Conservation (phyloP, 768 basidiomycete species). For the Tephrocybe sp. region DNA sequence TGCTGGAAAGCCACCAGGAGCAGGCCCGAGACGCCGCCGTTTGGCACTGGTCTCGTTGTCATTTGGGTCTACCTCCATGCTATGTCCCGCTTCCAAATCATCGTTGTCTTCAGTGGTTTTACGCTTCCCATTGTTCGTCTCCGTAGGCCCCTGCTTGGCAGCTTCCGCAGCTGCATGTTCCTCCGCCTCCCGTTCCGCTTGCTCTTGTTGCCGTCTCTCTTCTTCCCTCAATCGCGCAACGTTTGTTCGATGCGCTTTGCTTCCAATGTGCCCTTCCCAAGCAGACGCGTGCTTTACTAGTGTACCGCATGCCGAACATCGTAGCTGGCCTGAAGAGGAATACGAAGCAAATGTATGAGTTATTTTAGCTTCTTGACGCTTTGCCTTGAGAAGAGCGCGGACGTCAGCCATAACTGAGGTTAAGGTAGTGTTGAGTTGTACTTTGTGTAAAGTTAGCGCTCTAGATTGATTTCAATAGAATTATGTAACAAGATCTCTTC, state of each 20-base stretch:
- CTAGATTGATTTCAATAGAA: too few relatives aligned
- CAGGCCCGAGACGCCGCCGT: conserved; percentile 14
- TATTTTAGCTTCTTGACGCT: conserved; percentile 71
- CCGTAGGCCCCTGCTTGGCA: conserved; percentile 7
- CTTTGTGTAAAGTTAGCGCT: too few relatives aligned
- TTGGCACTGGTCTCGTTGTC: conserved; percentile 17
- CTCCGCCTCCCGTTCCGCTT: conserved; percentile 27
- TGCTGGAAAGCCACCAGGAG: conserved; percentile 44
- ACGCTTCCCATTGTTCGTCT: conserved; percentile 25
- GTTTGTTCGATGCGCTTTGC: conserved; percentile 73
- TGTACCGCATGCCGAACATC: conserved; percentile 62
- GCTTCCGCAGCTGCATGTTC: conserved; percentile 22
- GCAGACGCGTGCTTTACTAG: conserved; percentile 72
- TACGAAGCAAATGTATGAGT: conserved; percentile 75
- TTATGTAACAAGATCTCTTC: background rate
- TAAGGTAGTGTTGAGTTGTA: too few relatives aligned
- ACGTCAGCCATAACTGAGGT: conserved; percentile 91
- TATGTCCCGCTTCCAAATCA: conserved; percentile 9
- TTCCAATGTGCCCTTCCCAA: conserved; percentile 87
- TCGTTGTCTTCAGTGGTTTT: conserved; percentile 18
- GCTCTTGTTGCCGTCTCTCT: conserved; percentile 37
- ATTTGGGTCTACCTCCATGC: conserved; percentile 23
- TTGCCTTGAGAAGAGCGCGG: conserved; percentile 80
- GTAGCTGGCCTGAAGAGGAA: conserved; percentile 59
- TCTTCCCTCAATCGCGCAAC: conserved; percentile 58